phyloP scores from a whole-genome alignment of 257 asterid species.

The Fraxinus pennsylvanica region DNA sequence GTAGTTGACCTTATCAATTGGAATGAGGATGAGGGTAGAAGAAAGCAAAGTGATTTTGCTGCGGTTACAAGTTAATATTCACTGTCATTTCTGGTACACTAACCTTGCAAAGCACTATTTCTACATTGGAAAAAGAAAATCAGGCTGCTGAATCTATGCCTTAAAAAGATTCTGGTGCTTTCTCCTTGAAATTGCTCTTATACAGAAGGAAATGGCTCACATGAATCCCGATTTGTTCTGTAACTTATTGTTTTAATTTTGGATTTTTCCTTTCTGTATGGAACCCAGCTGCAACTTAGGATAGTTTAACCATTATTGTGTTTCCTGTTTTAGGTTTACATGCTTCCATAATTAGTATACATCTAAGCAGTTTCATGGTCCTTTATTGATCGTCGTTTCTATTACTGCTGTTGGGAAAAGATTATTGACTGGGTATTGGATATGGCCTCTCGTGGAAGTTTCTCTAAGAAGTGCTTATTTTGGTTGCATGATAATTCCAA shows the following conservation, averaged over 20 bases:
- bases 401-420: conserved; percentile 5
- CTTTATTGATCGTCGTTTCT: background rate
- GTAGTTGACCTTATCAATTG: conserved; percentile 15
- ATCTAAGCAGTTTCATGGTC: background rate
- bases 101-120: conserved; percentile 6
- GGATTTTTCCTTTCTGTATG: conserved; percentile 4
- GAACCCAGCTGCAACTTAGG: background rate
- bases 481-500: conserved; percentile 15
- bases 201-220: conserved; percentile 2
- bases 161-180: conserved; percentile 1
- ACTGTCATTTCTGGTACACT: conserved; percentile 7
- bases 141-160: conserved; percentile 16
- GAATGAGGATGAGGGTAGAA: conserved; percentile 18
- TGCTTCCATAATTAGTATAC: conserved; percentile 7
- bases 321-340: background rate
- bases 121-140: conserved; percentile 5
- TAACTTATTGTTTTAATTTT: background rate
- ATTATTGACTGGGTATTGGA: background rate
- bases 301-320: background rate
- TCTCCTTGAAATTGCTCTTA: background rate
- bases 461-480: background rate
- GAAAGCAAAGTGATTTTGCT: conserved; percentile 6
- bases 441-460: background rate
- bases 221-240: conserved; percentile 1
- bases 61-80: conserved; percentile 1